Conservation (phyloP, 2,329 filamentous ascomycete species). For the Bertia moriformis region DNA sequence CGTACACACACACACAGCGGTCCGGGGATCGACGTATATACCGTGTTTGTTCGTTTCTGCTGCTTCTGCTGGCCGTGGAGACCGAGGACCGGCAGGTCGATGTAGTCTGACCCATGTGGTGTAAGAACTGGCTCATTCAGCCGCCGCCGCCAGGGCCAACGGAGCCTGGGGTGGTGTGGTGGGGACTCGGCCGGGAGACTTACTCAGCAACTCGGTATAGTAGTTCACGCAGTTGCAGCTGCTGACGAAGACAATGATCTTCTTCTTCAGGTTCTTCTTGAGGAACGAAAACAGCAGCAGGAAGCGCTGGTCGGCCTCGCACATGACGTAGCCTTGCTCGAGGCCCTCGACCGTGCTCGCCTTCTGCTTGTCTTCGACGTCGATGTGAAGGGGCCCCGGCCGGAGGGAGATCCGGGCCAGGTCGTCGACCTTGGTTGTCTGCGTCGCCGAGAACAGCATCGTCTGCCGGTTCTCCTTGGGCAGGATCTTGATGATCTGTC, state of each 20-base stretch:
- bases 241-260: slow-evolving; percentile 93
- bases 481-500: slow-evolving; percentile 86
- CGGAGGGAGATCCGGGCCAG: slow-evolving; percentile 84
- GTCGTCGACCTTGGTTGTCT: slow-evolving; percentile 97
- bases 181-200: no score
- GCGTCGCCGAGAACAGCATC: slow-evolving; percentile 96
- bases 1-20: no score
- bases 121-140: no score
- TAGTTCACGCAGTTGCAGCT: slow-evolving; percentile 91
- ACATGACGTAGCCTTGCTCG: slow-evolving; percentile 90
- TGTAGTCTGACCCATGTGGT: no score
- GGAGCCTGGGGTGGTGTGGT: no score
- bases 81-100: slow-evolving; percentile 77
- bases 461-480: slow-evolving; percentile 79
- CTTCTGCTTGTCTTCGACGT: slow-evolving; percentile 80
- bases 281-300: slow-evolving; percentile 85
- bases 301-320: slow-evolving; percentile 87
- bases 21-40: slow-evolving; percentile 83
- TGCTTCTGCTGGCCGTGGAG: slow-evolving; percentile 95
- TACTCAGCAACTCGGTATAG: slow-evolving; percentile 87
- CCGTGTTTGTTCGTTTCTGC: slow-evolving; percentile 95
- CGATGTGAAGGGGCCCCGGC: slow-evolving; percentile 86
- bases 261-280: slow-evolving; percentile 83
- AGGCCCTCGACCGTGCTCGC: slow-evolving; percentile 84
- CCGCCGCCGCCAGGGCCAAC: no score